Evolutionary conservation across 2,329 filamentous ascomycete genomes (phyloP), one percentile per base, ranked within the genome.

Genomic region (Colletotrichum higginsianum): DNA sequence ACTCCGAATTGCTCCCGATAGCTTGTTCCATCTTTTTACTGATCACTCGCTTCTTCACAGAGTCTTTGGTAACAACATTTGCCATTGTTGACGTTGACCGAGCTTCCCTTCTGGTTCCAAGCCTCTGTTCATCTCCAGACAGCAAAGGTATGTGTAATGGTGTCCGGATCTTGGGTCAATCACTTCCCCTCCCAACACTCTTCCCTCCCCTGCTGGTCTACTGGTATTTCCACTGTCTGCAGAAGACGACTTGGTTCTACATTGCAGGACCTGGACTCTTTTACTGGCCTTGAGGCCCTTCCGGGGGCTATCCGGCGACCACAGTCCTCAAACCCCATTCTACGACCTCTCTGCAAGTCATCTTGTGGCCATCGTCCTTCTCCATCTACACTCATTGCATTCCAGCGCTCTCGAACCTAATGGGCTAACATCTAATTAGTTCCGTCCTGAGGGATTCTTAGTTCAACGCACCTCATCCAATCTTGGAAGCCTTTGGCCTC

Each of bases 11-110:
- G 87, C 86, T 88, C 81, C 66, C 56, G 84, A 85, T 88, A 89
- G 85, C 86, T 87, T 82, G 85, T 84, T 85, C 86, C 85, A 87
- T 88, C 84, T 86, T 86, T 84, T 86, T 85, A 86, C 83, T 83
- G 78, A 80, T 80, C 84, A 79, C 84, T 88, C 86, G 84, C 86
- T 89, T 87, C 84, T 85, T 84, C 79, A 82, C 83, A 83, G 80
- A 81, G 81, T 82, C 84, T 85, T 84, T 87, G 86, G 86, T 85
- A 85, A 81, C 83, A 83, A 81, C 83, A 82, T 84, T 82, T 82
- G 78, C 78, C 80, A 76, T 80, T 75, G 75, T 78, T 78, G 78
- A 77, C 77, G 64, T 67, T 40, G 47, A 52, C 61, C 49, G 56
- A 72, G 70, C 26, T 42, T 21, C 49, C 49, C 30, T 64, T 49